Evolutionary conservation across 139 green algal species (phyloP).

Genomic region (Yamagishiella unicocca): DNA sequence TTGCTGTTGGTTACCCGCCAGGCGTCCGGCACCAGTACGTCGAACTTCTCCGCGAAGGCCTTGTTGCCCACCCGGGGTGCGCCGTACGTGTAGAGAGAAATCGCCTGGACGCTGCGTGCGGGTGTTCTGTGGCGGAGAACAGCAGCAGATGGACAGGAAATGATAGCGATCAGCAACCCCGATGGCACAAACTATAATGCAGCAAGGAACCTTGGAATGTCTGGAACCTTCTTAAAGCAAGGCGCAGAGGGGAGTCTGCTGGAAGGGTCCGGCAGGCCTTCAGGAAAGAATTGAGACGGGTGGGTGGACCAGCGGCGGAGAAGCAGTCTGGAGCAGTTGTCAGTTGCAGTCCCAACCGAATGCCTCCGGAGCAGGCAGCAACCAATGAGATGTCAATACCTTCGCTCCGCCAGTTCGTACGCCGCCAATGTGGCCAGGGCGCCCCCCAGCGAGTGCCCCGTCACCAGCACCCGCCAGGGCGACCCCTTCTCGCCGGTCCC

Average conservation of each 20-base stretch:
- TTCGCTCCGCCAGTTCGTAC: conserved; percentile 75
- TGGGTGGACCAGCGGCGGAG: neutral
- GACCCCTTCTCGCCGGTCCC: neutral
- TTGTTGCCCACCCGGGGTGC: conserved; percentile 85
- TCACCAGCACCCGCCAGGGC: conserved; percentile 69
- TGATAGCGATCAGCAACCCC: too few species aligned
- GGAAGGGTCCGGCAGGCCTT: neutral
- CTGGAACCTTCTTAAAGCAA: too few species aligned
- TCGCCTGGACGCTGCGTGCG: conserved; percentile 9
- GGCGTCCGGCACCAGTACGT: conserved; percentile 66
- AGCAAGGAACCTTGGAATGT: too few species aligned
- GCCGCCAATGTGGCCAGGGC: conserved; percentile 87
- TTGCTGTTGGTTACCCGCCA: conserved; percentile 82
- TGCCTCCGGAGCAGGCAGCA: too few species aligned
- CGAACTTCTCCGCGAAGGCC: conserved; percentile 76
- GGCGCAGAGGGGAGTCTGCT: neutral
- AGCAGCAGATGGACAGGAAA: neutral
- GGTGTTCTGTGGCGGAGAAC: conserved; percentile 4
- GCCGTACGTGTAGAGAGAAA: conserved; percentile 87
- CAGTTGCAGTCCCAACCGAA: neutral
- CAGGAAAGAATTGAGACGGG: neutral
- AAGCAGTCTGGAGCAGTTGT: neutral
- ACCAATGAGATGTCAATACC: too few species aligned
- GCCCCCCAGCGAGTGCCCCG: conserved; percentile 89
- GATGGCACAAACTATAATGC: too few species aligned